Base-by-base conservation (phyloP, 352 stramenopile genomes). In the Phytophthora citricola region DNA sequence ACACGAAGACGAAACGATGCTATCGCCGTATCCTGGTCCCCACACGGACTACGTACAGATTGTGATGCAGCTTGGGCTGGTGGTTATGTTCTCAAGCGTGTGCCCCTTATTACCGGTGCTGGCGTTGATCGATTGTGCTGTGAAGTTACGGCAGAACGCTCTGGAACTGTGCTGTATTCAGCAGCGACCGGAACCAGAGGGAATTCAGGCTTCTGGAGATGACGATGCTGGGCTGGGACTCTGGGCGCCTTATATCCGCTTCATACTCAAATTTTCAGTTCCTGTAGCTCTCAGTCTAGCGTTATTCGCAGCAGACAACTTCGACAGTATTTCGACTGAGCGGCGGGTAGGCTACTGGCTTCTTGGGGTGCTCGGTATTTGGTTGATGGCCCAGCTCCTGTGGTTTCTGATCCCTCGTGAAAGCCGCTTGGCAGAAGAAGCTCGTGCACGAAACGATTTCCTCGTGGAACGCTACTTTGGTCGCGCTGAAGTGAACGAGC, bases 401-500 rank as follows among this genome's bases (percentile, higher is more conserved):
- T 82, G 71, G 78, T 49, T 83, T 20, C 38, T 74, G 24, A 26
- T 90, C 22, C 71, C 78, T 1, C 49, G 45, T 2, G 62, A 71
- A 45, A 85, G 63, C 17, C 56, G 56, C 0, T 31, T 50, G 5
- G 60, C 52, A 4, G 41, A 71, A 22, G 73, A 75, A 41, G 60
- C 65, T 7, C 55, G 63, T 8, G 69, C 63, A 10, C 76, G 81
- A 1, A 82, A 83, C 31, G 41, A 50, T 1, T 89, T 85, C 34
- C 36, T 87, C 0, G 46, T 80, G 0, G 75, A 86, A 44, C 78
- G 78, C 14, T 89, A 87, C 62, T 76, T 89, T 43, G 73, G 73
- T 15, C 63, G 66, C 4, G 50, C 48, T 15, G 48, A 72, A 22
- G 52, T 58, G 10, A 5, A 22, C 5, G 50, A 49, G 2, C 51